Conservation (phyloP, 208 protist genomes). For the Angomonas ambiguus region DNA sequence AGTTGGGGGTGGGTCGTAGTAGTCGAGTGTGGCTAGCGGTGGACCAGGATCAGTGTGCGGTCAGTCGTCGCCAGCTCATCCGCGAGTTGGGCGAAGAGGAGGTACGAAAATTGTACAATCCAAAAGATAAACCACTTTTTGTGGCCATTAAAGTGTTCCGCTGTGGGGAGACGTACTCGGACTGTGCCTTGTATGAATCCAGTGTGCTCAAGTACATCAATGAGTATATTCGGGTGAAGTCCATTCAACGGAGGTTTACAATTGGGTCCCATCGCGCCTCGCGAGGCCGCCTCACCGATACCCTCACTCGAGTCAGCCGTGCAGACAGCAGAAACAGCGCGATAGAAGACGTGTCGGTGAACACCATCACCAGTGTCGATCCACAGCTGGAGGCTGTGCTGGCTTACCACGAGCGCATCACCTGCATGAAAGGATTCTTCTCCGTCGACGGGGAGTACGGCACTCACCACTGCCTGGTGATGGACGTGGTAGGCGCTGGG, state of each 20-base stretch:
- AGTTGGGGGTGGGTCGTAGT: constrained; percentile 46
- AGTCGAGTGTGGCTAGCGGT: constrained; percentile 66
- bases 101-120: constrained; percentile 28
- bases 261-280: neutral
- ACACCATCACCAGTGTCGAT: neutral
- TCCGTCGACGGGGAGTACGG: constrained; percentile 45
- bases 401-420: constrained; percentile 13
- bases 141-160: constrained; percentile 74
- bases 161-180: constrained; percentile 34
- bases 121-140: constrained; percentile 35
- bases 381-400: neutral
- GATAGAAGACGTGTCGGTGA: neutral
- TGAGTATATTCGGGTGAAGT: constrained; percentile 29
- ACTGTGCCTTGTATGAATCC: constrained; percentile 41
- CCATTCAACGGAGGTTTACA: constrained; percentile 3
- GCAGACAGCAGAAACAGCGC: neutral
- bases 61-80: constrained; percentile 37
- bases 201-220: constrained; percentile 46
- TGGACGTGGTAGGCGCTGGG: constrained; percentile 92
- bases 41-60: constrained; percentile 48
- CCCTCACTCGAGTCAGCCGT: neutral
- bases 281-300: neutral
- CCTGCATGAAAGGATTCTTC: constrained; percentile 44
- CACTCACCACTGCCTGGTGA: constrained; percentile 90
- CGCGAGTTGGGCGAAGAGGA: constrained; percentile 29